phyloP scores from a whole-genome alignment of 129 eudicot species.

The Tanacetum coccineum region DNA sequence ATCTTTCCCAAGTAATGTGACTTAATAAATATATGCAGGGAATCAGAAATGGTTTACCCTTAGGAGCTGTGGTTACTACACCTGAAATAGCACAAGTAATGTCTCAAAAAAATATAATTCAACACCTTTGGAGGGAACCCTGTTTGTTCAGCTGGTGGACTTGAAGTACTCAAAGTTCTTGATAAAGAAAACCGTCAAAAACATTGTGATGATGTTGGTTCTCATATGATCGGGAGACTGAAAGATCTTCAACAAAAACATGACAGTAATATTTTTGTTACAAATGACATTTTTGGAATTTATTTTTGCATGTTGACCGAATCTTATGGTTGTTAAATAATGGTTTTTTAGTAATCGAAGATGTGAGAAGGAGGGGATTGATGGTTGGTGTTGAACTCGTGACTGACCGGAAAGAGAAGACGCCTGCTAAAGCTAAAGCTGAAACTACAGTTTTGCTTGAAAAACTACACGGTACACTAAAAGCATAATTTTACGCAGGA shows the following conservation, averaged over 20 bases:
- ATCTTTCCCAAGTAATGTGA: neutral
- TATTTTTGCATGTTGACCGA: neutral
- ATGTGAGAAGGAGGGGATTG: conserved; percentile 95
- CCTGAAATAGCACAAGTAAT: conserved; percentile 92
- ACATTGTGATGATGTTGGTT: conserved; percentile 88
- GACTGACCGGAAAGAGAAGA: conserved; percentile 75
- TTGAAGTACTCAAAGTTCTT: conserved; percentile 81
- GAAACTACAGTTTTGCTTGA: conserved; percentile 86
- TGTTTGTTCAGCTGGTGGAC: conserved; percentile 99
- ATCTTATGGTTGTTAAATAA: conserved; percentile 8
- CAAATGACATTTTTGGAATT: conserved; percentile 1
- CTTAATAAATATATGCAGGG: conserved; percentile 50
- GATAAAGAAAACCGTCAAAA: conserved; percentile 85
- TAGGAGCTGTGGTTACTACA: conserved; percentile 98
- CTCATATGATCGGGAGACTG: conserved; percentile 73
- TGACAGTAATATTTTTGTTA: conserved; percentile 48
- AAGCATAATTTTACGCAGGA: neutral
- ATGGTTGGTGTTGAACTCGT: conserved; percentile 98
- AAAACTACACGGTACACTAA: conserved; percentile 61
- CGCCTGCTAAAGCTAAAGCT: conserved; percentile 93
- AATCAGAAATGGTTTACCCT: conserved; percentile 92
- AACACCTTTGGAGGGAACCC: conserved; percentile 99
- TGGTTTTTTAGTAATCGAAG: conserved; percentile 62
- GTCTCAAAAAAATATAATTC: conserved; percentile 91
- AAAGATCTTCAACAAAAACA: conserved; percentile 66